Conservation (phyloP, 2,329 filamentous ascomycete genomes). For the Cladobotryum protrusum region DNA sequence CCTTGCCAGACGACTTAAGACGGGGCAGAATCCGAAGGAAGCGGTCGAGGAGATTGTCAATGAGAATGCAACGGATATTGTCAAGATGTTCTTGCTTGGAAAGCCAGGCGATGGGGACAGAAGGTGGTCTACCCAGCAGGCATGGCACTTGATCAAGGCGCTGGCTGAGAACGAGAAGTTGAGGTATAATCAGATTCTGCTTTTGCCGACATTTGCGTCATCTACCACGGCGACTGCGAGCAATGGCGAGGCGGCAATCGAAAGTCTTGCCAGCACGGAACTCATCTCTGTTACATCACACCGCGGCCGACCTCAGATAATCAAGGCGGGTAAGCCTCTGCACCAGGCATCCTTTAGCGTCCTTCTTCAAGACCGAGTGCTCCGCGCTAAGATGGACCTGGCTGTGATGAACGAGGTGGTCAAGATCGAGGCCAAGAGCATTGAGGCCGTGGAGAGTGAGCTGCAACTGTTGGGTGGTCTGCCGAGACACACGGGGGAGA, state of each 20-base stretch:
- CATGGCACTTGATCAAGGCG: constrained; percentile 79
- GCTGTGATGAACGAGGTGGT: constrained; percentile 62
- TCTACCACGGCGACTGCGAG: constrained; percentile 42
- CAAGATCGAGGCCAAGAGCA: constrained; percentile 64
- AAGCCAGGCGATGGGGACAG: constrained; percentile 42
- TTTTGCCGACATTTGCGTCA: constrained; percentile 66
- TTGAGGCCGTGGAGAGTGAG: constrained; percentile 76
- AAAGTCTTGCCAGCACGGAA: constrained; percentile 76
- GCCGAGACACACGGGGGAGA: constrained; percentile 63
- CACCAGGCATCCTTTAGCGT: constrained; percentile 76
- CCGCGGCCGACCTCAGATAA: constrained; percentile 70
- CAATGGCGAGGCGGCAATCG: constrained; percentile 68
- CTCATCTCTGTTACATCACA: constrained; percentile 69
- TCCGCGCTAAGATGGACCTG: constrained; percentile 68
- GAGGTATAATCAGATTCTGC: constrained; percentile 78
- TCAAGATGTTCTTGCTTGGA: constrained; percentile 85
- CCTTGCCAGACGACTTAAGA: constrained; percentile 80
- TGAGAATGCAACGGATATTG: constrained; percentile 80
- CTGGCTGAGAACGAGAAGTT: constrained; percentile 64
- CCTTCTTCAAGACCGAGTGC: constrained; percentile 63
- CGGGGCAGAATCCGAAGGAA: constrained; percentile 72
- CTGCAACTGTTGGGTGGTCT: constrained; percentile 63
- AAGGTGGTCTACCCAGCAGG: constrained; percentile 78
- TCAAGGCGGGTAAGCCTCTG: constrained; percentile 78
- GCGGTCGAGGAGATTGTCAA: constrained; percentile 86